A percentile compares a stretch with the other conserved stretches of the same genome.
phyloP scores from a whole-genome alignment of 192 early-diverging fungal species.

The Globomyces pollinis-pini region DNA sequence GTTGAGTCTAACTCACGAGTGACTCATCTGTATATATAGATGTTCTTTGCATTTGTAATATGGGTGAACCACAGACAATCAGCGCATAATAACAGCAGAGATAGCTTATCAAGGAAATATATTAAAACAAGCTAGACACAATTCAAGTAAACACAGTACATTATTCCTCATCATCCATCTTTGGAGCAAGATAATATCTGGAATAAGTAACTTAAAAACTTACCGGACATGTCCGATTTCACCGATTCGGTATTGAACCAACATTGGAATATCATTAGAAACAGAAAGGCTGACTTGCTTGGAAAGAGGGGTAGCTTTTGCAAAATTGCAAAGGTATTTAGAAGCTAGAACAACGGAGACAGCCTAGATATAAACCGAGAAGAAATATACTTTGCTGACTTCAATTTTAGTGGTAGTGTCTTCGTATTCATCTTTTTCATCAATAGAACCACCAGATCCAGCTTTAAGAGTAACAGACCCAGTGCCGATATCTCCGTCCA shows the following conservation, averaged over 20 bases:
- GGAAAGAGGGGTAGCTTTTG: slow-evolving; percentile 86
- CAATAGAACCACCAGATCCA: slow-evolving; percentile 53
- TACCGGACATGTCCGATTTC: slow-evolving; percentile 75
- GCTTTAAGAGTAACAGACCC: slow-evolving; percentile 79
- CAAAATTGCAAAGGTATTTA: slow-evolving; percentile 91
- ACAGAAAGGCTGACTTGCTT: slow-evolving; percentile 70
- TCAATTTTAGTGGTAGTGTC: slow-evolving; percentile 63
- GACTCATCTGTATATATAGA: too few relatives aligned
- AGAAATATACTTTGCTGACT: too few relatives aligned
- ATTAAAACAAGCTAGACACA: neutral
- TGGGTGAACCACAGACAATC: too few relatives aligned
- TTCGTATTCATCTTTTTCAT: slow-evolving; percentile 47
- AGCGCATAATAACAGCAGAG: too few relatives aligned
- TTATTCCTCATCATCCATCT: slow-evolving; percentile 64
- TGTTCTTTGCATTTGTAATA: too few relatives aligned
- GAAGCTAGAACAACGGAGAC: slow-evolving; percentile 82
- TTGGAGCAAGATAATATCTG: slow-evolving; percentile 77
- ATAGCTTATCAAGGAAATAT: too few relatives aligned
- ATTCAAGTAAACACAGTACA: neutral
- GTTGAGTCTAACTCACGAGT: too few relatives aligned
- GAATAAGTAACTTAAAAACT: neutral
- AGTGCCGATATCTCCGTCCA: slow-evolving; percentile 78
- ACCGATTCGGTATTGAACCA: slow-evolving; percentile 90
- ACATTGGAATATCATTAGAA: slow-evolving; percentile 78
- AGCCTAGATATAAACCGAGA: too few relatives aligned